A percentile compares a stretch with the other conserved stretches of the same genome.
Evolutionary conservation across 108 stramenopile genomes (phyloP).

Genomic region (Cyclotella distinguenda): DNA sequence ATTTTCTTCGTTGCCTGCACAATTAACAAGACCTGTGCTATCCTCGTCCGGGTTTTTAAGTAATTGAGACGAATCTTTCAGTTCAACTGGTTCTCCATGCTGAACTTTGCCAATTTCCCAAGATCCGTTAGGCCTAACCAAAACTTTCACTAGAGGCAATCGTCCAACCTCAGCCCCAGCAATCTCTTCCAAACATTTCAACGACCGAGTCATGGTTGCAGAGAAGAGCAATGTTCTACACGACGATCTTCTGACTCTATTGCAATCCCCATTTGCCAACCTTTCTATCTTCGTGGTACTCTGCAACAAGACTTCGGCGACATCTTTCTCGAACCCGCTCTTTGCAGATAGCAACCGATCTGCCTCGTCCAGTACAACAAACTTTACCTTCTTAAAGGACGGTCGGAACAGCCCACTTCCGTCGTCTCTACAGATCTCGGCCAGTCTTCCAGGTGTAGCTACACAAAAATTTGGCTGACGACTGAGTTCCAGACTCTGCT

Average conservation of each 20-base stretch:
- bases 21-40: background rate
- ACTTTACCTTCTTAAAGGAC: slow-evolving; percentile 69
- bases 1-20: slow-evolving; percentile 13
- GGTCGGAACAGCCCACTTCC: slow-evolving; percentile 51
- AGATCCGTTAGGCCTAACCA: slow-evolving; percentile 52
- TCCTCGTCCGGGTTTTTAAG: slow-evolving; percentile 28
- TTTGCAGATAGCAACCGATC: slow-evolving; percentile 88
- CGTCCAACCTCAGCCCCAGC: slow-evolving; percentile 73
- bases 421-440: slow-evolving; percentile 71
- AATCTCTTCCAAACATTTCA: slow-evolving; percentile 80
- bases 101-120: slow-evolving; percentile 36
- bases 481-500: slow-evolving; percentile 71
- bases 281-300: slow-evolving; percentile 31
- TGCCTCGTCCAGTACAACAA: slow-evolving; percentile 96
- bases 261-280: slow-evolving; percentile 1
- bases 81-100: slow-evolving; percentile 3
- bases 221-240: slow-evolving; percentile 95
- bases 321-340: slow-evolving; percentile 89
- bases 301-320: slow-evolving; percentile 81
- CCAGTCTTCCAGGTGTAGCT: slow-evolving; percentile 94
- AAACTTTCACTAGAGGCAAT: slow-evolving; percentile 70
- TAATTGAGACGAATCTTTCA: no score
- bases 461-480: slow-evolving; percentile 92
- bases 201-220: slow-evolving; percentile 92
- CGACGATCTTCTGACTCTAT: slow-evolving; percentile 44